Evolutionary conservation across 2,329 filamentous ascomycete genomes (phyloP).

Genomic region (Fusarium oxysporum): DNA sequence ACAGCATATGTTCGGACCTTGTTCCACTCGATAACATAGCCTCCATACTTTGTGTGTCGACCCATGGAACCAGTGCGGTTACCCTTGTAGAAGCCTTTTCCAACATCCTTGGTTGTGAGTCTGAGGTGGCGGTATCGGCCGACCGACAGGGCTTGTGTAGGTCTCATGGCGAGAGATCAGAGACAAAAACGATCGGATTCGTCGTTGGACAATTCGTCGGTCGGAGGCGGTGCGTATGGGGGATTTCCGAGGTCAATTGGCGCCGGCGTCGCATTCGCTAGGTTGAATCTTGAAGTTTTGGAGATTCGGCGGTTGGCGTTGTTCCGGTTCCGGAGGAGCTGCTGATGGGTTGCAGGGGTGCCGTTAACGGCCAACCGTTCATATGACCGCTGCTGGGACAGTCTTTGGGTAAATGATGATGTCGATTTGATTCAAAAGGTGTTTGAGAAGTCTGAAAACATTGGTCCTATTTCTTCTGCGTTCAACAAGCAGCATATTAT

Average conservation of each 20-base stretch:
- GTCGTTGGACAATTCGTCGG: constrained; percentile 1
- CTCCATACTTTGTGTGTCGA: constrained; percentile 83
- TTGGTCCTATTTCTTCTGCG: background rate
- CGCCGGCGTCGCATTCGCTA: constrained; percentile 10
- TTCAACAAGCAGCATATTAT: background rate
- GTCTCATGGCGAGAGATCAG: constrained; percentile 65
- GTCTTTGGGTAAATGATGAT: background rate
- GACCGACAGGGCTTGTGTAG: constrained; percentile 74
- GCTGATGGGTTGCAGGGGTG: constrained; percentile 32
- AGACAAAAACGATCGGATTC: background rate
- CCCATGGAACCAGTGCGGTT: constrained; percentile 91
- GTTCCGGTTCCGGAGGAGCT: constrained; percentile 49
- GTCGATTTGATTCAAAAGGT: background rate
- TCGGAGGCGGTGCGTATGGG: constrained; percentile 6
- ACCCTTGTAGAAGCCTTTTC: constrained; percentile 97
- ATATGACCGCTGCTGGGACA: background rate
- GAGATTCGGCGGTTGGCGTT: constrained; percentile 32
- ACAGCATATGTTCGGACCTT: constrained; percentile 94
- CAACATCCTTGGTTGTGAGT: constrained; percentile 92
- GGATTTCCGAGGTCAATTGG: constrained; percentile 19
- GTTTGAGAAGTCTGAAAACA: background rate
- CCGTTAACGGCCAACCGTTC: constrained; percentile 9
- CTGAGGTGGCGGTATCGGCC: constrained; percentile 78
- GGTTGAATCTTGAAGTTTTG: constrained; percentile 39
- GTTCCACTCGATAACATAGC: constrained; percentile 83